phyloP scores from a whole-genome alignment of 2,329 filamentous ascomycete species.

The Pseudogymnoascus sp. region DNA sequence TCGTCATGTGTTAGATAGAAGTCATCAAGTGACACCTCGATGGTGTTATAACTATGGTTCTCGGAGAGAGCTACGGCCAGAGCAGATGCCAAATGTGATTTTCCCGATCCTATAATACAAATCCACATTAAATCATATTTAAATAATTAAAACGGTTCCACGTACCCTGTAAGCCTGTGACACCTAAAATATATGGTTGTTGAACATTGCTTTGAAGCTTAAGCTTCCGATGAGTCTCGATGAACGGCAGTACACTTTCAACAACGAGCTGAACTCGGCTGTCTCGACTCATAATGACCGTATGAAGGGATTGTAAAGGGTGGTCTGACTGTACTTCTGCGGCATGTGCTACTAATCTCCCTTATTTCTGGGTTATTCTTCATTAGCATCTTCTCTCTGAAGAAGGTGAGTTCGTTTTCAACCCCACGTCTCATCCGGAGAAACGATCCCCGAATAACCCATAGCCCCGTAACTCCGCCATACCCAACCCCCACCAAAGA shows the following conservation, averaged over 20 bases:
- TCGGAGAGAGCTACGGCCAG: not conserved
- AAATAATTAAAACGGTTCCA: not conserved
- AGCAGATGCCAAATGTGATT: not conserved
- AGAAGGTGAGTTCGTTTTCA: not conserved
- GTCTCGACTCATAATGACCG: not conserved
- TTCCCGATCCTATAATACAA: not conserved
- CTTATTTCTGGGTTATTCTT: not conserved
- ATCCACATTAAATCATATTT: not conserved
- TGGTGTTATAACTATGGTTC: not conserved
- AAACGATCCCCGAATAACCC: not conserved
- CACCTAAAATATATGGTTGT: not conserved
- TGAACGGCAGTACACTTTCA: not conserved
- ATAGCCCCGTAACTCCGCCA: not conserved
- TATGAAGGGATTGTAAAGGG: not conserved
- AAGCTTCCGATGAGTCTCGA: not conserved
- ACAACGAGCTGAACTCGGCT: not conserved
- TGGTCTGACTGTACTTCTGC: not conserved
- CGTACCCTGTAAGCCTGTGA: not conserved
- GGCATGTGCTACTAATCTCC: not conserved
- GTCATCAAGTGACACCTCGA: slow-evolving; percentile 53
- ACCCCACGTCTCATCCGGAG: not conserved
- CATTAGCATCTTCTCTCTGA: not conserved
- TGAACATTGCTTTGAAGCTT: not conserved
- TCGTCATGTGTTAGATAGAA: slow-evolving; percentile 70
- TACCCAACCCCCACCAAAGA: not conserved